These are phyloP conservation scores for Talaromyces islandicus DNA, from an alignment of 2,329 filamentous ascomycete genomes.

Conservation along the genomic window DNA sequence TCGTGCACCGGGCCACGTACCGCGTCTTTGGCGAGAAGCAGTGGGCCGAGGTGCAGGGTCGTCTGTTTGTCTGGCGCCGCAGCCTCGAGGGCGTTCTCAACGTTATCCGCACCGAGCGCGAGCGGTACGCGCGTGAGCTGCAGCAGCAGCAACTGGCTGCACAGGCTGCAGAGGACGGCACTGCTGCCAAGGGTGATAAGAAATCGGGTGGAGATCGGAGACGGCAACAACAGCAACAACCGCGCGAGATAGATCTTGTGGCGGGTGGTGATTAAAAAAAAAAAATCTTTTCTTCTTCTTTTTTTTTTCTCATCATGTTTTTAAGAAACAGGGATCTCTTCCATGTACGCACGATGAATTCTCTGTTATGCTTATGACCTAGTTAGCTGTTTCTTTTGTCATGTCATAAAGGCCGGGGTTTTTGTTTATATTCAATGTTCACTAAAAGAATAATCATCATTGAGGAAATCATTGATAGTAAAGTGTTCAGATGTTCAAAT, in stretches of 20 bases:
- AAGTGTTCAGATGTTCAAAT: too few species aligned
- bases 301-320: too few species aligned
- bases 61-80: slow-evolving; percentile 84
- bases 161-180: slow-evolving; percentile 32
- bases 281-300: neutral
- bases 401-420: neutral
- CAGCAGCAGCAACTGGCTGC: slow-evolving; percentile 53
- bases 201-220: slow-evolving; percentile 28
- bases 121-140: slow-evolving; percentile 67
- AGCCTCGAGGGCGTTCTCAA: slow-evolving; percentile 72
- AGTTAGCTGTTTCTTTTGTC: slow-evolving; percentile 4
- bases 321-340: neutral
- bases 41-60: slow-evolving; percentile 88
- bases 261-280: slow-evolving; percentile 23
- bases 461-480: neutral
- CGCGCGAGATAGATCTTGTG: slow-evolving; percentile 32
- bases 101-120: slow-evolving; percentile 74
- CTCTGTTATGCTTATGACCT: slow-evolving; percentile 3
- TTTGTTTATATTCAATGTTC: neutral
- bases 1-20: slow-evolving; percentile 94
- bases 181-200: slow-evolving; percentile 20
- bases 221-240: slow-evolving; percentile 24
- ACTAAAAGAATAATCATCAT: neutral
- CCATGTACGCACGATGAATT: neutral
- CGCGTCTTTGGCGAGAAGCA: slow-evolving; percentile 97